These are phyloP conservation scores for Globisporangium paddicum DNA, from an alignment of 352 stramenopile genomes.

Conservation along the genomic window DNA sequence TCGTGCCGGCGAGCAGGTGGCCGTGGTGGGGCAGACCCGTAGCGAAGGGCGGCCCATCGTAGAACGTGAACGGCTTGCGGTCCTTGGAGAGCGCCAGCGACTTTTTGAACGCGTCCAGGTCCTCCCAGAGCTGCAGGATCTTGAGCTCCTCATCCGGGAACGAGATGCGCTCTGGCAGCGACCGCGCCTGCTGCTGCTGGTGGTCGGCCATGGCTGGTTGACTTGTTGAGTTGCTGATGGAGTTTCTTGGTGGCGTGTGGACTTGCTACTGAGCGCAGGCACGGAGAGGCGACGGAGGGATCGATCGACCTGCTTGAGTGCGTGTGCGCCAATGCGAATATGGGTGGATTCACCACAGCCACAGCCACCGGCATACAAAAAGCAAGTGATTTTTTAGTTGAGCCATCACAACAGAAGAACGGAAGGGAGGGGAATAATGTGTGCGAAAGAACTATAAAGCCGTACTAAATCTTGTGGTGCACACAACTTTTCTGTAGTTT, in stretches of 20 bases:
- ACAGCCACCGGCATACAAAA: slow-evolving; percentile 8
- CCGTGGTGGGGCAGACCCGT: slow-evolving; percentile 98
- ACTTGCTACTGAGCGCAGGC: neutral
- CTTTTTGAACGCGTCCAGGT: slow-evolving; percentile 89
- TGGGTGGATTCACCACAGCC: slow-evolving; percentile 10
- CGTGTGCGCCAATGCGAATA: slow-evolving; percentile 11
- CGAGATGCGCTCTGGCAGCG: slow-evolving; percentile 83
- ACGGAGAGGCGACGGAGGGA: neutral
- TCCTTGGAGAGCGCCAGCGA: slow-evolving; percentile 91
- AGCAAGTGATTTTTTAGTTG: neutral
- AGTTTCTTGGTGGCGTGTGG: too few species aligned
- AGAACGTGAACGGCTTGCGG: slow-evolving; percentile 97
- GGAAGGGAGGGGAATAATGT: neutral
- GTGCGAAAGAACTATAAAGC: neutral
- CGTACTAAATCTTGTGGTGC: slow-evolving; percentile 9
- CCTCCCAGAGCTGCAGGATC: slow-evolving; percentile 74
- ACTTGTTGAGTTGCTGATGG: neutral
- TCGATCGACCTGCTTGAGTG: slow-evolving; percentile 3
- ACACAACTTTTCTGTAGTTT: neutral
- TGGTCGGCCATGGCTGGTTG: slow-evolving; percentile 11
- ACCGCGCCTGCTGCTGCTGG: slow-evolving; percentile 35
- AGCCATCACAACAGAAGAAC: neutral
- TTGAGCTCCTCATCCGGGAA: slow-evolving; percentile 82
- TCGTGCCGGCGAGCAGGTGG: slow-evolving; percentile 98
- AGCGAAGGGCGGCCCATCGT: slow-evolving; percentile 99